Conservation (phyloP, 495 filamentous ascomycete genomes). For the Hyaloscypha finlandica region DNA sequence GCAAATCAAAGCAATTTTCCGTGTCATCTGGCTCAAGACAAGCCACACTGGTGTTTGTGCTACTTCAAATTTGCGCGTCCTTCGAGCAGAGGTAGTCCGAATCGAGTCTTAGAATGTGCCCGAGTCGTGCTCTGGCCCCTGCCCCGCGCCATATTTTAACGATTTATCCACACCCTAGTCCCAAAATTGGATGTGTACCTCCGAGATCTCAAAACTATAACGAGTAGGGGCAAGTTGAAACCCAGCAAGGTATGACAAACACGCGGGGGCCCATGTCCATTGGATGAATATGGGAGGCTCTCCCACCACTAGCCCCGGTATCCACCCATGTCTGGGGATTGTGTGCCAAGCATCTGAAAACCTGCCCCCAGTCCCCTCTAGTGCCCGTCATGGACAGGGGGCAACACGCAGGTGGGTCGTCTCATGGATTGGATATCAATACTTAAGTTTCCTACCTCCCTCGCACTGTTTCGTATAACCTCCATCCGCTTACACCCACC, state of each 20-base stretch:
- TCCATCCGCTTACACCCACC: not conserved
- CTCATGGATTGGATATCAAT: not conserved
- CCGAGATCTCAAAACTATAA: not conserved
- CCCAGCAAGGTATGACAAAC: not conserved
- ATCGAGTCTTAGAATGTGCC: not conserved
- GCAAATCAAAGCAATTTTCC: not conserved
- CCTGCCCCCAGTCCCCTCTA: not conserved
- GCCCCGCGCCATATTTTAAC: not conserved
- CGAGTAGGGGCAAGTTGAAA: not conserved
- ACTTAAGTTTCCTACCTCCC: constrained; percentile 3
- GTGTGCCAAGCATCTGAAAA: not conserved
- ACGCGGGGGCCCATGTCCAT: not conserved
- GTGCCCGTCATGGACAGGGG: not conserved
- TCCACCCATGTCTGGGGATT: not conserved
- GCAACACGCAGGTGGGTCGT: not conserved
- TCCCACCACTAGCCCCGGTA: not conserved
- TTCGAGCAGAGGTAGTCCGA: not conserved
- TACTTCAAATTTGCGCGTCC: not conserved
- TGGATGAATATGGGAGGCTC: not conserved
- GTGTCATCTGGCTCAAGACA: not conserved
- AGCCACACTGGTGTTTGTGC: not conserved
- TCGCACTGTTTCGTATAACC: not conserved
- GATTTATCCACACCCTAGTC: not conserved
- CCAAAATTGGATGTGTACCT: not conserved
- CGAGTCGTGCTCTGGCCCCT: not conserved